phyloP scores from a whole-genome alignment of 306 rosid species.

The Amphicarpaea edgeworthii region DNA sequence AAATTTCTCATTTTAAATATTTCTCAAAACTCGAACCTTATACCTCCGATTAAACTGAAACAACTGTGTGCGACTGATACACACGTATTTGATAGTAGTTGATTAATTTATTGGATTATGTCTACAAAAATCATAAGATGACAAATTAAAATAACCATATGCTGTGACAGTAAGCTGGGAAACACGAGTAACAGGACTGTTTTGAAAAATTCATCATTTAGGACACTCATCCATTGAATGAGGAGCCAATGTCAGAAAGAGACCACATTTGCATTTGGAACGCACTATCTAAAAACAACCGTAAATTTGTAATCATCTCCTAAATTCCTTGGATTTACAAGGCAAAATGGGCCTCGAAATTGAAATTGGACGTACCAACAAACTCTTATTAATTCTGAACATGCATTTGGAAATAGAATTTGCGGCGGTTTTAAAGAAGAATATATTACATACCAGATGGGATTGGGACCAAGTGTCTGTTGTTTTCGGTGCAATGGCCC shows the following conservation, averaged over 20 bases:
- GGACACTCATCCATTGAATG: conserved; percentile 3
- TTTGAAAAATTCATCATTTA: background rate
- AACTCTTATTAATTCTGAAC: background rate
- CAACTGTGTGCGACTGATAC: too few species aligned
- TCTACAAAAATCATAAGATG: background rate
- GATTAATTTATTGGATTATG: too few species aligned
- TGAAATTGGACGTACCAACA: conserved; percentile 13
- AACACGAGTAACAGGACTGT: background rate
- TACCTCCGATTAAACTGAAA: too few species aligned
- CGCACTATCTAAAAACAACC: conserved; percentile 12
- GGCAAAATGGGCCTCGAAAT: background rate
- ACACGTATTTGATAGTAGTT: too few species aligned
- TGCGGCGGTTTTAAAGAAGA: conserved; percentile 17
- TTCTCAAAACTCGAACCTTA: too few species aligned
- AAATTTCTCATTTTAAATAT: too few species aligned
- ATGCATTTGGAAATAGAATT: conserved; percentile 30
- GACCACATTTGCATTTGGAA: background rate
- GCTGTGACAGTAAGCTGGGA: background rate
- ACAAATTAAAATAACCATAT: background rate
- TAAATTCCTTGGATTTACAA: conserved; percentile 4
- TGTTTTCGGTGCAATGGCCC: conserved; percentile 29
- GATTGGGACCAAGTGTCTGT: conserved; percentile 32
- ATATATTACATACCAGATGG: background rate
- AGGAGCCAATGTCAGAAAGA: conserved; percentile 30
- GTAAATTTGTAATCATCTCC: background rate